These are phyloP conservation scores for Talaromyces stipitatus DNA, from an alignment of 495 filamentous ascomycete species.

Conservation along the genomic window DNA sequence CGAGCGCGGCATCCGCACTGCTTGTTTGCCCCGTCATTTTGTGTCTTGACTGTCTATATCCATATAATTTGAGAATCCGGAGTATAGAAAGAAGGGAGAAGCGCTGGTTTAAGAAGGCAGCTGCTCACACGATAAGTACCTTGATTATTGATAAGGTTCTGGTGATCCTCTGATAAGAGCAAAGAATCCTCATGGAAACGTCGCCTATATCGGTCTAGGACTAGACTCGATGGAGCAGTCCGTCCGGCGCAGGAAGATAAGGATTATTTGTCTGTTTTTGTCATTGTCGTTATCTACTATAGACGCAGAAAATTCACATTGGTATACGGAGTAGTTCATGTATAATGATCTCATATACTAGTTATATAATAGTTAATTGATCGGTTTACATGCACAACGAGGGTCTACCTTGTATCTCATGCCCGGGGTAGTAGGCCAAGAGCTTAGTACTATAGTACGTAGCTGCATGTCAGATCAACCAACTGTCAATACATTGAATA, in stretches of 20 bases:
- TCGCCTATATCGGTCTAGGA: not conserved
- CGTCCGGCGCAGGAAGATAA: not conserved
- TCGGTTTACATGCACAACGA: not conserved
- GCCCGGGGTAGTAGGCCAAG: not conserved
- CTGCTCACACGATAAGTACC: not conserved
- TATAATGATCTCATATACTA: not conserved
- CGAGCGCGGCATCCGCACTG: slow-evolving; percentile 47
- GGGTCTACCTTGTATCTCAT: not conserved
- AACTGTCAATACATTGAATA: too few relatives aligned
- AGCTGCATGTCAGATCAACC: too few relatives aligned
- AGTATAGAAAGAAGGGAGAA: too few relatives aligned
- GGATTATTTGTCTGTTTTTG: not conserved
- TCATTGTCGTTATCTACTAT: not conserved
- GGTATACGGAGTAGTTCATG: not conserved
- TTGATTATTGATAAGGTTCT: not conserved
- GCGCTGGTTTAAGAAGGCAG: not conserved
- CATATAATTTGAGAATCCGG: too few relatives aligned
- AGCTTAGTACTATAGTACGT: too few relatives aligned
- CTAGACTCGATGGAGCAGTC: not conserved
- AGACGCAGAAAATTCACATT: not conserved
- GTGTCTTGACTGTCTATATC: not conserved
- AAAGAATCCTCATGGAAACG: not conserved
- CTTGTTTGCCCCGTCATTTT: not conserved
- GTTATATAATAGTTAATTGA: too few relatives aligned
- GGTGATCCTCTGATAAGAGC: not conserved